Conservation (phyloP, 176 grass and related monocot genomes). For the Guadua angustifolia region DNA sequence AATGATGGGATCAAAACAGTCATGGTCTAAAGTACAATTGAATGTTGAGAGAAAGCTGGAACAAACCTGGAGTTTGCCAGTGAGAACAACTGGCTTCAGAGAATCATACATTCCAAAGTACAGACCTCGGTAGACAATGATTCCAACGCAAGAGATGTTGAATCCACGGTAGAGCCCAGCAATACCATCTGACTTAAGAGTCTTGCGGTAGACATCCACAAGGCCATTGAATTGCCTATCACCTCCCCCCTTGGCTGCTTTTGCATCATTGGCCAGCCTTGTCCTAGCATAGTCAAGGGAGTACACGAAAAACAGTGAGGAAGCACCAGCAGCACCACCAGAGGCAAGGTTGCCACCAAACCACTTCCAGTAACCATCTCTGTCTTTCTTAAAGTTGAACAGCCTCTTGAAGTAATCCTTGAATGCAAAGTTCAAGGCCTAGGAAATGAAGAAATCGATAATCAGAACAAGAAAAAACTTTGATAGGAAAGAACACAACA, state of each 20-base stretch:
- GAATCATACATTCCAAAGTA: constrained; percentile 97
- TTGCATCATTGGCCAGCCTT: constrained; percentile 81
- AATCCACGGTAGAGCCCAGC: constrained; percentile 95
- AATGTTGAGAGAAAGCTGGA: background rate
- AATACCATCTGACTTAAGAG: constrained; percentile 75
- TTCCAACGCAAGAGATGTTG: constrained; percentile 90
- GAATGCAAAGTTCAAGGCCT: constrained; percentile 98
- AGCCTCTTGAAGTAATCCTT: constrained; percentile 99
- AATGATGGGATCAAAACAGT: background rate
- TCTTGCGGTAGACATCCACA: constrained; percentile 92
- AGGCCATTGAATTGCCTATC: constrained; percentile 94
- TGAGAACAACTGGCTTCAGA: constrained; percentile 86
- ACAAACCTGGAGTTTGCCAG: constrained; percentile 73
- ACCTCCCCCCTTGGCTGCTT: constrained; percentile 85
- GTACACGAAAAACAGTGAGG: constrained; percentile 86
- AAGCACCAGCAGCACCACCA: constrained; percentile 92
- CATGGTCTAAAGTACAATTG: background rate
- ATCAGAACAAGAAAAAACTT: background rate
- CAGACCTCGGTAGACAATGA: constrained; percentile 95
- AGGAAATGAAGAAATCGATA: background rate
- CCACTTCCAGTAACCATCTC: constrained; percentile 94
- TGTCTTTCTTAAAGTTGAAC: constrained; percentile 97
- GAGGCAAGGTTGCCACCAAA: constrained; percentile 94
- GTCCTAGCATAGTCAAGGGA: constrained; percentile 93
- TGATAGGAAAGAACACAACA: background rate